Evolutionary conservation across 179 eudicot genomes (phyloP).

Genomic region (Nepenthes alata): DNA sequence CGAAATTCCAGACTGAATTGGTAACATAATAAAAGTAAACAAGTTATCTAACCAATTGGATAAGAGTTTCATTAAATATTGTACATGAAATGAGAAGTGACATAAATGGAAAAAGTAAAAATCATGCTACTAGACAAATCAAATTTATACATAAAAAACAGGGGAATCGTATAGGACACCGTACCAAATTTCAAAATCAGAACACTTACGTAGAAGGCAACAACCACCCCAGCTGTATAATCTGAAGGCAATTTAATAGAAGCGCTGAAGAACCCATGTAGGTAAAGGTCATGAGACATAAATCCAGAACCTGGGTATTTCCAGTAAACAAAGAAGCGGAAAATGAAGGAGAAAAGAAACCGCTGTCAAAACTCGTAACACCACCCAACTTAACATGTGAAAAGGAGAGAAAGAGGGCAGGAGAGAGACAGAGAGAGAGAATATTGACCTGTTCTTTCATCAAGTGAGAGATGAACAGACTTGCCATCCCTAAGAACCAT

Average conservation of each 20-base stretch:
- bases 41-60: too few relatives aligned
- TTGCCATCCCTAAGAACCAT: conserved; percentile 77
- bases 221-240: conserved; percentile 97
- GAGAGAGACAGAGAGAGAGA: neutral
- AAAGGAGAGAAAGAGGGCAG: neutral
- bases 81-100: too few relatives aligned
- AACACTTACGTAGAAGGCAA: conserved; percentile 91
- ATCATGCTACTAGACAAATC: too few relatives aligned
- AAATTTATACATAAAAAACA: neutral
- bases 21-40: too few relatives aligned
- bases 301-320: conserved; percentile 70
- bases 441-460: conserved; percentile 65
- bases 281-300: conserved; percentile 79
- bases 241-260: conserved; percentile 86
- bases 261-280: conserved; percentile 93
- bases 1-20: too few relatives aligned
- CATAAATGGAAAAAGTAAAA: too few relatives aligned
- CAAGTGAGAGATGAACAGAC: conserved; percentile 72
- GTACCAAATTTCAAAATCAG: neutral
- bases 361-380: neutral
- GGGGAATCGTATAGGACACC: neutral
- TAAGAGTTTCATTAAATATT: too few relatives aligned
- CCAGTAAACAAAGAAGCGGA: neutral
- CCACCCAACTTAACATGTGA: neutral
- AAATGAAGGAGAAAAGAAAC: neutral